These are phyloP conservation scores for Diaporthe sp. DNA, from an alignment of 2,329 filamentous ascomycete species.

Conservation along the genomic window DNA sequence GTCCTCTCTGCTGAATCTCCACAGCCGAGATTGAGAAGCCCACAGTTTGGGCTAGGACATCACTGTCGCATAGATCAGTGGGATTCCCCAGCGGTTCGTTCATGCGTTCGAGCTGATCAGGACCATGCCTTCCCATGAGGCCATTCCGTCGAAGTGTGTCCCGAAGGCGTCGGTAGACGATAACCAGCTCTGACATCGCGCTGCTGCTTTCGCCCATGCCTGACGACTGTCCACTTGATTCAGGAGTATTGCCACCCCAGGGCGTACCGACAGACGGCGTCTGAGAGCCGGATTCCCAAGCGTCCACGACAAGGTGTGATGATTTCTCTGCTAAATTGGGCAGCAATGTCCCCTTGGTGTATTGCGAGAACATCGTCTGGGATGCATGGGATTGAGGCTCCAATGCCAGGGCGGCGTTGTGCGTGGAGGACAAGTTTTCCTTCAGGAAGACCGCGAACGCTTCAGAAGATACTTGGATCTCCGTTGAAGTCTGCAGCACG, in stretches of 20 bases:
- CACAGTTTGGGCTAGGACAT: constrained; percentile 75
- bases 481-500: constrained; percentile 70
- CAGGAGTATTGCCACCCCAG: constrained; percentile 54
- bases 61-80: constrained; percentile 66
- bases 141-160: constrained; percentile 71
- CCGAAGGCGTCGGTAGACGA: constrained; percentile 72
- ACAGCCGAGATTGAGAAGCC: constrained; percentile 89
- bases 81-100: constrained; percentile 48
- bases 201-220: constrained; percentile 45
- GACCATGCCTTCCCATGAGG: constrained; percentile 58
- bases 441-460: constrained; percentile 76
- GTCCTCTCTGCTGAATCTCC: constrained; percentile 92
- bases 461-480: constrained; percentile 45
- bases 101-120: constrained; percentile 46
- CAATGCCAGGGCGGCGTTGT: neutral
- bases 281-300: constrained; percentile 58
- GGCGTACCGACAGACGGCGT: constrained; percentile 55
- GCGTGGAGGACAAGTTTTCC: constrained; percentile 36
- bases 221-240: constrained; percentile 52
- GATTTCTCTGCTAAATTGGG: constrained; percentile 56
- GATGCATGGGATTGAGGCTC: constrained; percentile 32
- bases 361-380: constrained; percentile 54
- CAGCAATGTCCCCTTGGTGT: constrained; percentile 56
- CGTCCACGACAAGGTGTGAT: constrained; percentile 53
- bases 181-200: constrained; percentile 68